Evolutionary conservation across 176 grass and related monocot genomes (phyloP).

Genomic region (Tillandsia fasciculata): DNA sequence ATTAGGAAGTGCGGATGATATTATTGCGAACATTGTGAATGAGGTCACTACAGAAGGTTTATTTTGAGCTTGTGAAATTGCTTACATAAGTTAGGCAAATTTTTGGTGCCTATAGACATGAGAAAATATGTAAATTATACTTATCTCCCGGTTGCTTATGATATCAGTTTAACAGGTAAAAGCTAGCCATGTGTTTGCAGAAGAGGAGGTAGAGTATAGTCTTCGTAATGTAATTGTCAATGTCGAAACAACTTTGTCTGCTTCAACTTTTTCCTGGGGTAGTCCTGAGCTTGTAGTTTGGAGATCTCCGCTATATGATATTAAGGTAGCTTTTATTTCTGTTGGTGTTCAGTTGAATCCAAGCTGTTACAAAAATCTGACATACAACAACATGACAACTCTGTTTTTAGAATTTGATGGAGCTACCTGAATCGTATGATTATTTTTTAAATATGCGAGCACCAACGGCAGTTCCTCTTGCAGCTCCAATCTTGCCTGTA

Average conservation of each 20-base stretch:
- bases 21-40: slow-evolving; percentile 67
- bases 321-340: slow-evolving; percentile 47
- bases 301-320: slow-evolving; percentile 60
- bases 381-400: slow-evolving; percentile 12
- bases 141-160: slow-evolving; percentile 28
- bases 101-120: background rate
- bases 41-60: slow-evolving; percentile 80
- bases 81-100: background rate
- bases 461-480: slow-evolving; percentile 32
- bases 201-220: slow-evolving; percentile 74
- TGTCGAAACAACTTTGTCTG: slow-evolving; percentile 69
- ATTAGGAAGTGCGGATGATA: slow-evolving; percentile 67
- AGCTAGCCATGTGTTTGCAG: slow-evolving; percentile 65
- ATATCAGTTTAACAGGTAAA: slow-evolving; percentile 54
- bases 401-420: slow-evolving; percentile 46
- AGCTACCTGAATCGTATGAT: slow-evolving; percentile 37
- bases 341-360: background rate
- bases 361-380: background rate
- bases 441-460: slow-evolving; percentile 58
- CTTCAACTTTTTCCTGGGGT: slow-evolving; percentile 45
- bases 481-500: slow-evolving; percentile 48
- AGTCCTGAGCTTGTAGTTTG: slow-evolving; percentile 58
- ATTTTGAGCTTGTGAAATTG: slow-evolving; percentile 30
- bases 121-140: slow-evolving; percentile 20
- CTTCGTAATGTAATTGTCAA: slow-evolving; percentile 33